These are phyloP conservation scores for Acephala macrosclerotiorum DNA, from an alignment of 2,329 filamentous ascomycete genomes.

Conservation along the genomic window DNA sequence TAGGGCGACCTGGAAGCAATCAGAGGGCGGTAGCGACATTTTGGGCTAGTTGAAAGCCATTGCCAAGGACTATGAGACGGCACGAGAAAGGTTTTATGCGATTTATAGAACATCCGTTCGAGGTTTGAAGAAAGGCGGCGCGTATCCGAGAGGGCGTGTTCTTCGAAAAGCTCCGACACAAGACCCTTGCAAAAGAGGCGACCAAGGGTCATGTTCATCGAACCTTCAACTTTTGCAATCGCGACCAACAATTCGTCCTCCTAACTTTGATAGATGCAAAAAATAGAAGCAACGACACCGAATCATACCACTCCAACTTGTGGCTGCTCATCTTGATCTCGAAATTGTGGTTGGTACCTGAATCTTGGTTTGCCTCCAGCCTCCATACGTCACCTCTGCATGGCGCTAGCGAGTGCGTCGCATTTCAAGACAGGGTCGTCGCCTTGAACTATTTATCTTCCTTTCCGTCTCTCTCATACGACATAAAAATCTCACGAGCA, in stretches of 20 bases:
- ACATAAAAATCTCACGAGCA: background rate
- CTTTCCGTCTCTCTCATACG: background rate
- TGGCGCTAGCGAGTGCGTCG: background rate
- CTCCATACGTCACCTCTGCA: conserved; percentile 1
- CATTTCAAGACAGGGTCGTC: conserved; percentile 4
- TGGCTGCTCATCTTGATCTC: background rate
- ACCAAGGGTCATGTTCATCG: background rate
- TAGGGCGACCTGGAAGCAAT: background rate
- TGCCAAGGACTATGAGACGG: background rate
- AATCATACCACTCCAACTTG: background rate
- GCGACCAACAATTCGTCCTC: background rate
- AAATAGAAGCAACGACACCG: background rate
- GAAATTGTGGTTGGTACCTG: background rate
- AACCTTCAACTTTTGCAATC: too few species aligned
- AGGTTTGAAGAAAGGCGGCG: background rate
- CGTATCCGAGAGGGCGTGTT: background rate
- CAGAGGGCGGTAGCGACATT: background rate
- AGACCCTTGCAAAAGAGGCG: background rate
- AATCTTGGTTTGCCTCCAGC: background rate
- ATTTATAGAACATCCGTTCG: background rate
- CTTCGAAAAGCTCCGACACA: background rate
- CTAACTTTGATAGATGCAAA: background rate
- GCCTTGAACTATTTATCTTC: background rate
- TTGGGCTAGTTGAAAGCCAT: background rate
- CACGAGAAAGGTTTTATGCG: background rate